phyloP scores from a whole-genome alignment of 2,329 filamentous ascomycete species.

The Fusarium setosum region DNA sequence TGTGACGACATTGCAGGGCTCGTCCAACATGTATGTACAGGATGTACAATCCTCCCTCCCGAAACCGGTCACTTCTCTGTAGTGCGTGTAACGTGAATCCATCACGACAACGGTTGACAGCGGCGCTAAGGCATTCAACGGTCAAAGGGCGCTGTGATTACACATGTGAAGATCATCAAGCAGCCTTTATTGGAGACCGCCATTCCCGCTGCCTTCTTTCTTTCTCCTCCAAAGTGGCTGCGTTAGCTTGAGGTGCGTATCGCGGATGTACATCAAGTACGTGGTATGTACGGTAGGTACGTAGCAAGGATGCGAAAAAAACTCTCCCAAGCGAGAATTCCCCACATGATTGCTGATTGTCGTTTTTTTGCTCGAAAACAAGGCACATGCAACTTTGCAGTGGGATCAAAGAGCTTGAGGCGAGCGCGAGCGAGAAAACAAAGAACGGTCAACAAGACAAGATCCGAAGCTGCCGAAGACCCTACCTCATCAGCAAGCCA shows the following conservation, averaged over 20 bases:
- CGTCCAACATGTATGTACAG: not conserved
- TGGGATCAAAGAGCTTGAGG: not conserved
- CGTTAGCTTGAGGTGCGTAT: not conserved
- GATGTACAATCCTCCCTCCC: no score
- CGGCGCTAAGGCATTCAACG: not conserved
- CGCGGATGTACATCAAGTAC: no score
- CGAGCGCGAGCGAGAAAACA: no score
- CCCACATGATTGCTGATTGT: not conserved
- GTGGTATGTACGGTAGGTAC: no score
- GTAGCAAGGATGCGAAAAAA: not conserved
- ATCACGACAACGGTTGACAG: not conserved
- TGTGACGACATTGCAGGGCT: conserved; percentile 4
- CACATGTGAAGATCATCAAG: not conserved
- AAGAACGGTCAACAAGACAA: not conserved
- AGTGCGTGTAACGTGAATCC: not conserved
- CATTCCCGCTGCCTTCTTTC: not conserved
- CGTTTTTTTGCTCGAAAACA: not conserved
- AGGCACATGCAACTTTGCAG: not conserved
- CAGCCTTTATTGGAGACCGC: not conserved
- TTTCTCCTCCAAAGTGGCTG: not conserved
- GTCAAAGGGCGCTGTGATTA: not conserved
- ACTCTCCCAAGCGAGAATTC: no score
- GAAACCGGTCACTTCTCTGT: no score
- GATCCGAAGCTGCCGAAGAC: conserved; percentile 21
- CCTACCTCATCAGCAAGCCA: not conserved